These are phyloP conservation scores for Ogataea philodendri DNA, from an alignment of 805 yeast genomes.

Conservation along the genomic window DNA sequence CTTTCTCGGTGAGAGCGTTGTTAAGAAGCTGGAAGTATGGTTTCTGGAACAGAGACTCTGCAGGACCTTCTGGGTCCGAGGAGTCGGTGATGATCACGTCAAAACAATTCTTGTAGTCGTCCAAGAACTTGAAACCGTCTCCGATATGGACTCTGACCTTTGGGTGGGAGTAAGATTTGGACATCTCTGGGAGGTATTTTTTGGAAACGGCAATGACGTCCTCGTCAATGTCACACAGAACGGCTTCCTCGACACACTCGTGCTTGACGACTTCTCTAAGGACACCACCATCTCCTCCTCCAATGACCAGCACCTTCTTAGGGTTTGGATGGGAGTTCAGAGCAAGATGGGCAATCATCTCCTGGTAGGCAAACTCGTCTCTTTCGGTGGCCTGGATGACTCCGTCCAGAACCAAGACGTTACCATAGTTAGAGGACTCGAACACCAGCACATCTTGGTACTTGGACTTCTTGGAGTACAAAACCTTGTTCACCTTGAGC, in stretches of 20 bases:
- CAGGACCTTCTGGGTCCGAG: slow-evolving; percentile 98
- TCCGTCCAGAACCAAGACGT: slow-evolving; percentile 90
- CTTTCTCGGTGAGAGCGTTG: slow-evolving; percentile 88
- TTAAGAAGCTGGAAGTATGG: slow-evolving; percentile 82
- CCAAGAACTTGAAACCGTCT: slow-evolving; percentile 95
- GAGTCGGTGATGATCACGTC: slow-evolving; percentile 97
- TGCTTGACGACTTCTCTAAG: slow-evolving; percentile 93
- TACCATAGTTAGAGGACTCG: slow-evolving; percentile 91
- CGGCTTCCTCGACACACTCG: slow-evolving; percentile 79
- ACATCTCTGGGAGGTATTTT: slow-evolving; percentile 82
- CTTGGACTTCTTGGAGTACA: slow-evolving; percentile 80
- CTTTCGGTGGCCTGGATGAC: slow-evolving; percentile 96
- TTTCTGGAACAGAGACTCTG: slow-evolving; percentile 88
- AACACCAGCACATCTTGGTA: slow-evolving; percentile 94
- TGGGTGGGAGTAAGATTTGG: slow-evolving; percentile 81
- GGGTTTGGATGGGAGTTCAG: slow-evolving; percentile 93
- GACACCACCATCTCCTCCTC: slow-evolving; percentile 99
- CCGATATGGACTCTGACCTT: slow-evolving; percentile 89
- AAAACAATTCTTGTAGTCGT: slow-evolving; percentile 76
- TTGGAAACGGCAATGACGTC: slow-evolving; percentile 85
- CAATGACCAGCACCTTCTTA: slow-evolving; percentile 88
- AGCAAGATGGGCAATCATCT: slow-evolving; percentile 95
- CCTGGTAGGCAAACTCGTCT: slow-evolving; percentile 97
- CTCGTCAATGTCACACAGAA: slow-evolving; percentile 94
- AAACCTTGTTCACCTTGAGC: slow-evolving; percentile 78